Percentiles rank a stretch among this genome's conserved stretches.
phyloP scores from a whole-genome alignment of 345 rosid species.

The Hibiscus mutabilis region DNA sequence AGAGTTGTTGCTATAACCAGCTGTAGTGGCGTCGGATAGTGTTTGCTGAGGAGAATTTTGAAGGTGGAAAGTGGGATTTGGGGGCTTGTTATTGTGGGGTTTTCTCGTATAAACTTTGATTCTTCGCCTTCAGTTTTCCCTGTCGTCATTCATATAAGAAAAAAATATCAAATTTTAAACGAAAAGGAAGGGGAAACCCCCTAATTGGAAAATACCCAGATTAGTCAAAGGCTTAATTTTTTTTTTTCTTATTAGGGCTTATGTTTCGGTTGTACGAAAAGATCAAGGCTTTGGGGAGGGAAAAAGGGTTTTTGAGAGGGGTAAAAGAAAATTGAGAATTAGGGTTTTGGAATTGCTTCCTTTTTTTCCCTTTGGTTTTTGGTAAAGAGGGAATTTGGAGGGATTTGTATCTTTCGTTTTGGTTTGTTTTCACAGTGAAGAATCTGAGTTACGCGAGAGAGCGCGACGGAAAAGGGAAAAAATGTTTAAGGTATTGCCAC shows the following conservation, averaged over 20 bases:
- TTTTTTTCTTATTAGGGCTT: neutral
- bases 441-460: neutral
- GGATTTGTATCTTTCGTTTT: neutral
- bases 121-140: slow-evolving; percentile 6
- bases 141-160: slow-evolving; percentile 1
- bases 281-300: neutral
- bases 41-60: slow-evolving; percentile 18
- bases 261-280: neutral
- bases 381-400: neutral
- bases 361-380: neutral
- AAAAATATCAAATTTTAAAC: no score
- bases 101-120: slow-evolving; percentile 5
- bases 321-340: neutral
- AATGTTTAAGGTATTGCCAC: neutral
- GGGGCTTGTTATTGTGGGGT: neutral
- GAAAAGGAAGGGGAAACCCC: neutral
- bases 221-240: neutral
- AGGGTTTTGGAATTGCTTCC: neutral
- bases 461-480: neutral
- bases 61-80: slow-evolving; percentile 7
- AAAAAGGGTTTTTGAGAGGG: no score
- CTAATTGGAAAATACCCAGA: neutral
- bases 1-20: slow-evolving; percentile 16
- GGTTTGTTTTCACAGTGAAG: neutral
- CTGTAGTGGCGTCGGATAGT: slow-evolving; percentile 18